Conservation (phyloP, 169 alveolate genomes). For the Eimeria maxima region DNA sequence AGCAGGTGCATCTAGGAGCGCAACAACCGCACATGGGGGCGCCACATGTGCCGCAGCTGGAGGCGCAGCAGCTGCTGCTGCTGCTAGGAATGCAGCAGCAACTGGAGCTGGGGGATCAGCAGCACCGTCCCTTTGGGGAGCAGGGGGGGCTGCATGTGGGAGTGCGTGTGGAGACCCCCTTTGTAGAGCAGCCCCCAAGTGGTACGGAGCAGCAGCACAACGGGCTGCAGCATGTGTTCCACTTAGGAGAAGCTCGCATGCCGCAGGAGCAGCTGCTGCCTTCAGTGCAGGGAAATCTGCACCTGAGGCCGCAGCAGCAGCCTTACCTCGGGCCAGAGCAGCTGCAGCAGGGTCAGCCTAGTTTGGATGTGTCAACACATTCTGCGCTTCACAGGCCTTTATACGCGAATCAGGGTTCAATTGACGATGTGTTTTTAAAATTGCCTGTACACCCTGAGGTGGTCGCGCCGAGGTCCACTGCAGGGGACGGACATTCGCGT, state of each 20-base stretch:
- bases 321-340: not conserved
- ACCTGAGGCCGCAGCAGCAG: constrained; percentile 5
- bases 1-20: not conserved
- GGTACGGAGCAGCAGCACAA: not conserved
- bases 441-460: too few species aligned
- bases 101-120: not conserved
- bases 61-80: not conserved
- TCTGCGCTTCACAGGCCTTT: not conserved
- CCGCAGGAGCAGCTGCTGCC: not conserved
- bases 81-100: not conserved
- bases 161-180: not conserved
- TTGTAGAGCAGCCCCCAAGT: not conserved
- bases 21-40: not conserved
- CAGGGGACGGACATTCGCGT: too few species aligned
- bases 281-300: not conserved
- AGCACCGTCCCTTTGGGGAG: not conserved
- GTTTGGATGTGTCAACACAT: not conserved
- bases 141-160: not conserved
- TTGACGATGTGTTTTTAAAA: too few species aligned
- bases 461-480: too few species aligned
- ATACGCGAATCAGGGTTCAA: too few species aligned
- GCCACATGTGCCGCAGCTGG: not conserved
- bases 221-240: not conserved
- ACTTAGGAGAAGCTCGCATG: not conserved
- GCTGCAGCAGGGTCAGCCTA: not conserved